These are phyloP conservation scores for Coprinopsis strossmayeri DNA, from an alignment of 768 basidiomycete species.

Conservation along the genomic window DNA sequence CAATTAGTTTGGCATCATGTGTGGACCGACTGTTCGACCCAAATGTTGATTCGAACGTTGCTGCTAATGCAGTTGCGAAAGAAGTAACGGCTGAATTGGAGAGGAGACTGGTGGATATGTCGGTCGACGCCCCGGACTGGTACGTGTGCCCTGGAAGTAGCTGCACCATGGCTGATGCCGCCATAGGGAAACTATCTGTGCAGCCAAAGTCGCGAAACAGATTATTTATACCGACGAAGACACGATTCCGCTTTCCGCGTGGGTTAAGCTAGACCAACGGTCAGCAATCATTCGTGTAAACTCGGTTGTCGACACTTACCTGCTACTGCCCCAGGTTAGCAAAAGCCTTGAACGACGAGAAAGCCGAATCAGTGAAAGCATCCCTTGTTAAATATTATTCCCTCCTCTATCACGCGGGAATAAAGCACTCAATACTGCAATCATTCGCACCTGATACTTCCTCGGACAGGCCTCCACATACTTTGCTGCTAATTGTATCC, in stretches of 20 bases:
- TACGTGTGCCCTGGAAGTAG: conserved; percentile 21
- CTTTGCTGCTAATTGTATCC: conserved; percentile 13
- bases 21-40: conserved; percentile 35
- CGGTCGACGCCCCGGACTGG: conserved; percentile 67
- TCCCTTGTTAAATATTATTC: conserved; percentile 51
- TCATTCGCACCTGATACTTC: conserved; percentile 12
- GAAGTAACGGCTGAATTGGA: conserved; percentile 47
- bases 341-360: background rate
- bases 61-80: conserved; percentile 46
- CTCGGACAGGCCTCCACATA: conserved; percentile 1
- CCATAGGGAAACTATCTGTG: conserved; percentile 54
- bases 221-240: conserved; percentile 49
- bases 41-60: conserved; percentile 26
- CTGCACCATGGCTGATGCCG: background rate
- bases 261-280: conserved; percentile 53
- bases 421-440: conserved; percentile 43
- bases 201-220: conserved; percentile 49
- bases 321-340: background rate
- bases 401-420: conserved; percentile 42
- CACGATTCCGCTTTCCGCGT: conserved; percentile 39
- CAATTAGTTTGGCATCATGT: conserved; percentile 46
- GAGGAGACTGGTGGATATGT: conserved; percentile 40
- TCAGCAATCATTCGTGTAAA: conserved; percentile 20
- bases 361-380: conserved; percentile 28
- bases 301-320: background rate